A percentile compares a stretch with the other conserved stretches of the same genome.
phyloP scores from a whole-genome alignment of 2,329 filamentous ascomycete species.

The Colletotrichum magnum region DNA sequence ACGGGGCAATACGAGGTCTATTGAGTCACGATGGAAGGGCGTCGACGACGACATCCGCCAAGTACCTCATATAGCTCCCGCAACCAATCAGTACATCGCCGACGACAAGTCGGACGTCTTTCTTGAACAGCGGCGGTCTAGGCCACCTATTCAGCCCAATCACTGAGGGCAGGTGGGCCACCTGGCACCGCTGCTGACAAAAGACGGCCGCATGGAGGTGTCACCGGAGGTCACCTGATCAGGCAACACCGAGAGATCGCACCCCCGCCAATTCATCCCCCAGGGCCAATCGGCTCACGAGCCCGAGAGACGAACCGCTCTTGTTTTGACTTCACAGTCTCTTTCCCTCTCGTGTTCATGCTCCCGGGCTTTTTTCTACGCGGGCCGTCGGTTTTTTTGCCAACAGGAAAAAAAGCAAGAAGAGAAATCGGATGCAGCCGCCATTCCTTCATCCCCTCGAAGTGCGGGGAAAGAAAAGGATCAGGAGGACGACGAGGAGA shows the following conservation, averaged over 20 bases:
- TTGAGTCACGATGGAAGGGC: no score
- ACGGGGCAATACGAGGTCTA: no score
- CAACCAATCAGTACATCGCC: no score
- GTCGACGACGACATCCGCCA: no score
- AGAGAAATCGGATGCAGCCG: no score
- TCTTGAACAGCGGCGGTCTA: no score
- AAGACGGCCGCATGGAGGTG: no score
- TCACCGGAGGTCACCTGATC: conserved; percentile 9
- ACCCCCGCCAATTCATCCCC: background rate
- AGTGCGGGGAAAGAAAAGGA: background rate
- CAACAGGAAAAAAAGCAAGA: no score
- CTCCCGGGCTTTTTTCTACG: no score
- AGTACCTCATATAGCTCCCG: no score
- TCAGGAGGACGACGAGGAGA: background rate
- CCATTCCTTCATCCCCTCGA: background rate
- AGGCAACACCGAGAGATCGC: background rate
- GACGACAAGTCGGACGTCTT: no score
- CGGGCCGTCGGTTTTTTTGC: no score
- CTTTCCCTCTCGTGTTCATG: background rate
- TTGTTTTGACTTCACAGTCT: conserved; percentile 38
- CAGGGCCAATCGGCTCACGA: conserved; percentile 11
- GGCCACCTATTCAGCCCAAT: background rate
- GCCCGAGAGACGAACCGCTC: conserved; percentile 3
- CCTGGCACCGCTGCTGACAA: background rate
- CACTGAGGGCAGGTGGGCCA: background rate